These are phyloP conservation scores for Ophiorrhiza pumila DNA, from an alignment of 257 asterid species.

Conservation along the genomic window DNA sequence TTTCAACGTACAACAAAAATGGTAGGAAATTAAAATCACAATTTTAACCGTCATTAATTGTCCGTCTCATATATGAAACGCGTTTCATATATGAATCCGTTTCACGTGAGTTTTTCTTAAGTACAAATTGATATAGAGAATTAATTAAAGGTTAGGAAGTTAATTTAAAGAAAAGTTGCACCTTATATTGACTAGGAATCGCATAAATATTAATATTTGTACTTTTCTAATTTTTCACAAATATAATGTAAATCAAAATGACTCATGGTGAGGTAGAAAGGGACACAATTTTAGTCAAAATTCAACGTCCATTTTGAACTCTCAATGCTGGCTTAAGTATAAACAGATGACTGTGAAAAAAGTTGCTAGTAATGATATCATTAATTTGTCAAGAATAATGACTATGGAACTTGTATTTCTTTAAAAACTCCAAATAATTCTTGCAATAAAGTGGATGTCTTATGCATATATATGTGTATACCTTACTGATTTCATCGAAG, in stretches of 20 bases:
- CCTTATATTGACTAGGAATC: not conserved
- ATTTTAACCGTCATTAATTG: no score
- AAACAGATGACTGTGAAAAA: conserved; percentile 15
- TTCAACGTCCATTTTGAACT: not conserved
- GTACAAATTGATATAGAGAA: not conserved
- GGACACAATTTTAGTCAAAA: conserved; percentile 3
- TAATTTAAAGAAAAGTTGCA: not conserved
- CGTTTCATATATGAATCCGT: no score
- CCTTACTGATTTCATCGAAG: conserved; percentile 21
- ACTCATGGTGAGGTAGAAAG: not conserved
- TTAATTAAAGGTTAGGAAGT: not conserved
- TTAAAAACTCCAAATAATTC: not conserved
- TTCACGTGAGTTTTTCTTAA: no score
- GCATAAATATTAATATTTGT: not conserved
- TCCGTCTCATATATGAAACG: no score
- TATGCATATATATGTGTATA: no score
- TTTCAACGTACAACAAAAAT: no score
- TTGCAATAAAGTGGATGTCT: conserved; percentile 19
- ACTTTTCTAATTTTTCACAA: not conserved
- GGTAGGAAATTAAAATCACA: no score
- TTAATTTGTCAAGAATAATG: no score
- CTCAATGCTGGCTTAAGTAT: no score
- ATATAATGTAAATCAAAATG: conserved; percentile 3
- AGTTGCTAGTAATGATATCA: conserved; percentile 3
- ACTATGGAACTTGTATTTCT: not conserved